These are phyloP conservation scores for Cladosporium sp. DNA, from an alignment of 2,329 filamentous ascomycete species.

Conservation along the genomic window DNA sequence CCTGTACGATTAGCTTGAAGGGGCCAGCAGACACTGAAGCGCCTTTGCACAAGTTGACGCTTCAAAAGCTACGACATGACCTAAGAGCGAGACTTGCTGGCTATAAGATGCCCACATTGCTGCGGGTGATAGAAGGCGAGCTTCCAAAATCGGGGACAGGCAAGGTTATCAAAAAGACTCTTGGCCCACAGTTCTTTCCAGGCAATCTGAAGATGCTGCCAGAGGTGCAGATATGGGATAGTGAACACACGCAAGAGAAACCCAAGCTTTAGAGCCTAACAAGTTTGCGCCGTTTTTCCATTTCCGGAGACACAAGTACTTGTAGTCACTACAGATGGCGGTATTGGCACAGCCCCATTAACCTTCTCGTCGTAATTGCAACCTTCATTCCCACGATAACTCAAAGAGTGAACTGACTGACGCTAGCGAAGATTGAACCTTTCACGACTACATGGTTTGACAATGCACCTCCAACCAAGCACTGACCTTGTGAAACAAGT, in stretches of 20 bases:
- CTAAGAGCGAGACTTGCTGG: conserved; percentile 42
- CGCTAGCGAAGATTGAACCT: no score
- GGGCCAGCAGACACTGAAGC: conserved; percentile 24
- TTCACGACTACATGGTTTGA: no score
- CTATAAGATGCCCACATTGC: conserved; percentile 48
- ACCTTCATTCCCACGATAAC: no score
- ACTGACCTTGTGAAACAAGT: no score
- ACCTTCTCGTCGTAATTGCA: no score
- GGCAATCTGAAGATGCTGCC: conserved; percentile 17
- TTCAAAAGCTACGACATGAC: conserved; percentile 42
- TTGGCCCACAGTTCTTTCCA: conserved; percentile 30
- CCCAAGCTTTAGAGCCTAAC: neutral
- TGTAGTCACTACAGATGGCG: no score
- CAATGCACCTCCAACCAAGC: no score
- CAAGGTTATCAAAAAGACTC: conserved; percentile 48
- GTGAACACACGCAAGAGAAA: neutral
- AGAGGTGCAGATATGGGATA: conserved; percentile 27
- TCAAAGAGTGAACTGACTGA: no score
- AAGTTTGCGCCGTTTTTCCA: no score
- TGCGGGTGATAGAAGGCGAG: conserved; percentile 42
- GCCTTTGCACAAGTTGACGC: conserved; percentile 28
- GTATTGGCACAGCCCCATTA: no score
- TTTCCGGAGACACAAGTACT: no score
- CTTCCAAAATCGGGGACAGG: conserved; percentile 47
- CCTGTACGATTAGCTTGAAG: conserved; percentile 46